These are phyloP conservation scores for Cucurbita argyrosperma DNA, from an alignment of 306 rosid species.

Conservation along the genomic window DNA sequence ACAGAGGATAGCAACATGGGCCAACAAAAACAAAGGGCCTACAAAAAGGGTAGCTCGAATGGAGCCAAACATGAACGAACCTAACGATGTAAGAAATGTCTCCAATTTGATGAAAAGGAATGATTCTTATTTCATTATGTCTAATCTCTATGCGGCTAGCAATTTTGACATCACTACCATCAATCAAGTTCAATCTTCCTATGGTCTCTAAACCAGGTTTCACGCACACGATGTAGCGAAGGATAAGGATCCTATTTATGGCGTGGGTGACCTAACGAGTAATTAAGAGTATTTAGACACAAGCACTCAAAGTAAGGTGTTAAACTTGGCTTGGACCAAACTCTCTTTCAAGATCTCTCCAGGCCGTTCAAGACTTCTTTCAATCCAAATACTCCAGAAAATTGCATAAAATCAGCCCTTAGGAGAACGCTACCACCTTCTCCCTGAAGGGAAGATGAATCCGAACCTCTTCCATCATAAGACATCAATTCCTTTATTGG, in stretches of 20 bases:
- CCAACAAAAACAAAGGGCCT: background rate
- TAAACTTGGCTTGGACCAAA: background rate
- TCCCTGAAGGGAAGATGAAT: background rate
- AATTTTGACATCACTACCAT: no score
- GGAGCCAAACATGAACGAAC: background rate
- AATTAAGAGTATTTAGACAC: background rate
- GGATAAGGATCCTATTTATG: no score
- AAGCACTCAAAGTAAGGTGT: background rate
- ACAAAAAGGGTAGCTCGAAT: background rate
- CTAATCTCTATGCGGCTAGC: no score
- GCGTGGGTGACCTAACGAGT: background rate
- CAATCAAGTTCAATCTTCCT: no score
- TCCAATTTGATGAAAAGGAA: background rate
- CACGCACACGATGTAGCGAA: no score
- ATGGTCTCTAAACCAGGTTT: no score
- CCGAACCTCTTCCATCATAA: background rate
- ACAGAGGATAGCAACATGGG: background rate
- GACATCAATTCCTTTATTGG: background rate
- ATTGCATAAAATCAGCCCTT: no score
- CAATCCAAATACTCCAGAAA: background rate
- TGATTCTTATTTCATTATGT: no score
- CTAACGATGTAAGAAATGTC: background rate
- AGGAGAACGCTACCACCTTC: no score
- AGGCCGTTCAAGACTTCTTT: background rate
- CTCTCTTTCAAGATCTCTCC: background rate